Conservation (phyloP, 1,284 basidiomycete species). For the Peniophora sp. region DNA sequence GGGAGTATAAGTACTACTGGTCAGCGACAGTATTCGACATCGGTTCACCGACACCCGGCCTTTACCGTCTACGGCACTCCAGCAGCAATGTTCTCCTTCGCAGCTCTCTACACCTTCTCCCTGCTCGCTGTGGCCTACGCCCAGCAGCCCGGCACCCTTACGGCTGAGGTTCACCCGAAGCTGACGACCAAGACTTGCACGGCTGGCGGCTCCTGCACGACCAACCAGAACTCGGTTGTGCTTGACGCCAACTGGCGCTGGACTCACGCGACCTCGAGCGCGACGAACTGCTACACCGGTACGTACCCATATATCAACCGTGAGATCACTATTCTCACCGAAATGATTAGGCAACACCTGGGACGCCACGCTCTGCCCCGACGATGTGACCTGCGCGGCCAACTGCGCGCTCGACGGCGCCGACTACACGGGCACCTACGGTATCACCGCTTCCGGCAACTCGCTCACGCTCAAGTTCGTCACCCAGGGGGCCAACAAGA, state of each 20-base stretch:
- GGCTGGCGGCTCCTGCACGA: conserved; percentile 17
- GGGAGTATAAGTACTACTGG: no score
- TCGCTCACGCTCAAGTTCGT: conserved; percentile 45
- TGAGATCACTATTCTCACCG: no score
- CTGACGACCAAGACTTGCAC: conserved; percentile 22
- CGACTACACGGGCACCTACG: conserved; percentile 36
- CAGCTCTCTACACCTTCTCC: conserved; percentile 18
- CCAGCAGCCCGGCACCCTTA: conserved; percentile 27
- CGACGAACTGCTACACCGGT: conserved; percentile 29
- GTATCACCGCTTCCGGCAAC: conserved; percentile 36
- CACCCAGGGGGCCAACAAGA: conserved; percentile 26
- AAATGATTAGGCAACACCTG: no score
- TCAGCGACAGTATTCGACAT: no score
- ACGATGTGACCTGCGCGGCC: conserved; percentile 24
- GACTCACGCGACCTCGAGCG: conserved; percentile 21
- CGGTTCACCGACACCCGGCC: background rate
- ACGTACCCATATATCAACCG: no score
- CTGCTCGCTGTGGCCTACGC: conserved; percentile 17
- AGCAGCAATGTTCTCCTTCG: conserved; percentile 16
- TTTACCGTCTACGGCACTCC: background rate
- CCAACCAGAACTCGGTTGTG: conserved; percentile 16
- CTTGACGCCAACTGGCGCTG: conserved; percentile 29
- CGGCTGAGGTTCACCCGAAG: conserved; percentile 25
- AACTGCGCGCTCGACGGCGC: conserved; percentile 55
- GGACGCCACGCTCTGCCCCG: conserved; percentile 27